A percentile compares a stretch with the other conserved stretches of the same genome.
Conservation (phyloP, 2,329 filamentous ascomycete species). For the Raffaelea ambrosiae region DNA sequence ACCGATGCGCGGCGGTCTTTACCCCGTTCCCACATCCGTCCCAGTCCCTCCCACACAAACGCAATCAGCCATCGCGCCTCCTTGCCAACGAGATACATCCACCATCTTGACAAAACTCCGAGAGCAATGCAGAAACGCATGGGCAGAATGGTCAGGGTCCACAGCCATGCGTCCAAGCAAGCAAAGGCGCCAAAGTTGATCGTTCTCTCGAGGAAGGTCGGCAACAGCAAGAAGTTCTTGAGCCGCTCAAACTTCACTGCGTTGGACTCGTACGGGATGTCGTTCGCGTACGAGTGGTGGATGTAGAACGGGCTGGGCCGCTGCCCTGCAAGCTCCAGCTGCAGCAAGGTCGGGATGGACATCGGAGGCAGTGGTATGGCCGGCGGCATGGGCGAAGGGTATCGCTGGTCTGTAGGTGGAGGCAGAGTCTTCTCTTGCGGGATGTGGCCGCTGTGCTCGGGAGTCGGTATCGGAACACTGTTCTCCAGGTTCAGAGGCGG, state of each 20-base stretch:
- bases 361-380: slow-evolving; percentile 56
- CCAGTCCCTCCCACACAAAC: slow-evolving; percentile 73
- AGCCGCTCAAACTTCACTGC: slow-evolving; percentile 87
- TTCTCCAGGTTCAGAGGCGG: slow-evolving; percentile 31
- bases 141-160: slow-evolving; percentile 91
- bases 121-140: slow-evolving; percentile 78
- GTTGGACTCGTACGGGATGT: slow-evolving; percentile 80
- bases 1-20: not conserved
- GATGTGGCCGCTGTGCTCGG: not conserved
- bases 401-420: slow-evolving; percentile 8
- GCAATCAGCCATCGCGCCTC: slow-evolving; percentile 64
- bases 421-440: not conserved
- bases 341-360: slow-evolving; percentile 57
- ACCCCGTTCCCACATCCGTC: slow-evolving; percentile 58
- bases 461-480: slow-evolving; percentile 9
- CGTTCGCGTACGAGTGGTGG: slow-evolving; percentile 46
- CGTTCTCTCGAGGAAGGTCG: slow-evolving; percentile 72
- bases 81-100: slow-evolving; percentile 60
- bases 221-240: slow-evolving; percentile 78
- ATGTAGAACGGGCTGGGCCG: slow-evolving; percentile 59
- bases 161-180: slow-evolving; percentile 92
- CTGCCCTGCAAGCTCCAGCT: slow-evolving; percentile 54
- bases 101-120: slow-evolving; percentile 69
- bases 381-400: slow-evolving; percentile 41
- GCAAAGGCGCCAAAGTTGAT: slow-evolving; percentile 83